Conservation (phyloP, 768 basidiomycete species). For the Tylopilus cervinicoccineus region DNA sequence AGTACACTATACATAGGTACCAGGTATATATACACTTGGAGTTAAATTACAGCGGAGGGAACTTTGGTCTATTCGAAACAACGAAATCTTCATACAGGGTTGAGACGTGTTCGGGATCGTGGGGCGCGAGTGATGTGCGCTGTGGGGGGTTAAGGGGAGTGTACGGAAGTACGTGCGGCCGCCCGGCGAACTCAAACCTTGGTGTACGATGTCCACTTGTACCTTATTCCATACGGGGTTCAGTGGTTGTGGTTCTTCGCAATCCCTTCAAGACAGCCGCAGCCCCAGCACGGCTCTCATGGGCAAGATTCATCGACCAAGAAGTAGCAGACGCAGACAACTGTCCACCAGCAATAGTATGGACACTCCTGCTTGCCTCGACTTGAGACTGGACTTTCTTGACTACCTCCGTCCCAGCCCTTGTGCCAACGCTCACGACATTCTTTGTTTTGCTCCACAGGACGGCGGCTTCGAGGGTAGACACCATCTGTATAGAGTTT, state of each 20-base stretch:
- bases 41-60: too few species aligned
- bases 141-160: too few species aligned
- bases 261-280: conserved; percentile 14
- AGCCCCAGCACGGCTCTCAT: conserved; percentile 22
- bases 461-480: conserved; percentile 4
- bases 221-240: background rate
- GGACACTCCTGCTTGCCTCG: conserved; percentile 6
- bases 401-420: conserved; percentile 17
- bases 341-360: conserved; percentile 7
- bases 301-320: conserved; percentile 23
- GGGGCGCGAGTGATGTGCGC: too few species aligned
- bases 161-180: too few species aligned
- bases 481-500: conserved; percentile 5
- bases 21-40: too few species aligned
- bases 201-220: background rate
- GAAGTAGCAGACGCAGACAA: conserved; percentile 15
- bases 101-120: too few species aligned
- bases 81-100: too few species aligned
- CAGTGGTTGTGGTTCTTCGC: background rate
- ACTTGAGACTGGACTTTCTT: conserved; percentile 18
- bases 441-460: conserved; percentile 17
- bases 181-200: too few species aligned
- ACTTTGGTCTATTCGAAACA: too few species aligned
- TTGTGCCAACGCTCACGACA: conserved; percentile 8
- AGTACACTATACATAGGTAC: background rate